phyloP scores from a whole-genome alignment of 2,329 filamentous ascomycete genomes.

The Furcasterigmium sp. region DNA sequence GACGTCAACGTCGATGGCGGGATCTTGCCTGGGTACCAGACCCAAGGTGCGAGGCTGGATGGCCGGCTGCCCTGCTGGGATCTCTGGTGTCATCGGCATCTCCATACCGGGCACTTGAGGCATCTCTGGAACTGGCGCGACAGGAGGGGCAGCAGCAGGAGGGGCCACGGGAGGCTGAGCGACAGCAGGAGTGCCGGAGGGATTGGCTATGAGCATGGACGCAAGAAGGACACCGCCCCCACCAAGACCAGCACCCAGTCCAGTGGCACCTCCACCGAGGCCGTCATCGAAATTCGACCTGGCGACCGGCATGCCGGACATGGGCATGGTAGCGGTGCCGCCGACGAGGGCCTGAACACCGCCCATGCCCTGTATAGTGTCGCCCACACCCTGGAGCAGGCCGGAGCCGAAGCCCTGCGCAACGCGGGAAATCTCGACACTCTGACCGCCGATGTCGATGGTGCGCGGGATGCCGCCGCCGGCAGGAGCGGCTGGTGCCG shows the following conservation, averaged over 20 bases:
- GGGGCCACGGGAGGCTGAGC: background rate
- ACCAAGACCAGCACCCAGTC: constrained; percentile 27
- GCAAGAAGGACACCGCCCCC: constrained; percentile 24
- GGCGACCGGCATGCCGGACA: constrained; percentile 12
- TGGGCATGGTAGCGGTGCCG: constrained; percentile 17
- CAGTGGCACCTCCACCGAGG: constrained; percentile 25
- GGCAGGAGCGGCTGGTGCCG: background rate
- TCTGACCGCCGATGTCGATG: constrained; percentile 8
- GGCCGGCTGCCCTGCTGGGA: background rate
- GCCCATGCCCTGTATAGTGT: constrained; percentile 24
- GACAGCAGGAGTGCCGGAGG: constrained; percentile 2
- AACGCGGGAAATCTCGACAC: constrained; percentile 18
- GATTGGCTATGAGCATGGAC: constrained; percentile 20
- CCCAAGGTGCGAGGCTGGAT: background rate
- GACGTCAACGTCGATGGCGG: constrained; percentile 8
- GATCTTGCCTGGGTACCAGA: constrained; percentile 5
- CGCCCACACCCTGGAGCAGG: constrained; percentile 25
- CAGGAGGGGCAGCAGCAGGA: background rate
- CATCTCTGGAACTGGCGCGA: background rate
- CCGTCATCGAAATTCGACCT: constrained; percentile 26
- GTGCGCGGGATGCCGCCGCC: constrained; percentile 11
- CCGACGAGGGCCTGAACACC: constrained; percentile 23
- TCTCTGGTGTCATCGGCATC: too few relatives aligned
- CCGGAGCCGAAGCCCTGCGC: constrained; percentile 29
- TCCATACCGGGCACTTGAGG: background rate